Evolutionary conservation across 2,329 filamentous ascomycete genomes (phyloP), one percentile per base, ranked within the genome.

Genomic region (Aspergillus vadensis): DNA sequence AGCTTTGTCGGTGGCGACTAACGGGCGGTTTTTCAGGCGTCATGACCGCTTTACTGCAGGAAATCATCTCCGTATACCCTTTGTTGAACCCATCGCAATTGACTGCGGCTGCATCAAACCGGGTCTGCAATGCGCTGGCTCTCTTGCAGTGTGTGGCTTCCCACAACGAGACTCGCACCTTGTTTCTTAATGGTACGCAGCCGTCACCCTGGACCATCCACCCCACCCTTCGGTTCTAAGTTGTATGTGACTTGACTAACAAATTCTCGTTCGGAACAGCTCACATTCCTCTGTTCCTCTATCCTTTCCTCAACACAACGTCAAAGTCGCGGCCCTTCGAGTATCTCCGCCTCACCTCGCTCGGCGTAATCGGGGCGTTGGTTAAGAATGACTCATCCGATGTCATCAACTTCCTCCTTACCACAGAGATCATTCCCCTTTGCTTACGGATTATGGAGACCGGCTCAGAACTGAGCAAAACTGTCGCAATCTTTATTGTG

Each of bases 391-490:
- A 99, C 79, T 97, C 93, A 3, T 94, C 91, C 17, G 95, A 98
- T 73, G 95, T 98, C 62, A 99, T 99, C 82, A 98, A 98, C 82
- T 99, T 99, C 76, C 88, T 99, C 57, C 84, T 99, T 52, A 98
- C 95, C 1, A 99, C 95, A 30, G 95, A 99, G 79, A 99, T 99
- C 68, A 99, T 99, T 60, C 95, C 95, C 9, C 86, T 99, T 12
- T 99, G 95, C 77, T 88, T 99, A 48, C 89, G 95, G 63, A 99
- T 99, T 73, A 99, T 99, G 95, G 95, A 99, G 81, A 99, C 95
- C 0, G 95, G 95, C 53, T 97, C 93, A 0, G 95, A 99, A 79
- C 85, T 99, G 62, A 97, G 92, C 83, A 99, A 99, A 83, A 99
- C 95, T 0, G 95, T 99, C 14, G 95, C 95, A 60, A 99, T 99